Base-by-base conservation (phyloP, 768 basidiomycete genomes). In the Auricularia sp. region DNA sequence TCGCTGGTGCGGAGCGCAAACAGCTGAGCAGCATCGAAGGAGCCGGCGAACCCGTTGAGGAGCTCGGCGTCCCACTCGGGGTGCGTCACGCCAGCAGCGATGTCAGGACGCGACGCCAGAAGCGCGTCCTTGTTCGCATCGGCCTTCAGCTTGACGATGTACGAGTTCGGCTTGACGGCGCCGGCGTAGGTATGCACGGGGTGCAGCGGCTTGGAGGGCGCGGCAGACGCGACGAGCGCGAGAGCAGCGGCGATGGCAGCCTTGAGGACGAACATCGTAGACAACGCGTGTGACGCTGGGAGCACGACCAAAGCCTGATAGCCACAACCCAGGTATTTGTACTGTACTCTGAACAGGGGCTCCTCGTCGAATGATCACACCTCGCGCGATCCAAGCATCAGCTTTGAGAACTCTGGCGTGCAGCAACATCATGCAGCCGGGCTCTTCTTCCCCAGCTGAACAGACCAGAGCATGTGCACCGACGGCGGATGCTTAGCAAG, bases 1-100 rank as follows among this genome's bases (percentile, higher is more conserved):
- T 65, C 67, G 39, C 65, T 71, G 1, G 72, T 68, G 29, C 71
- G 70, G 33, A 76, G 68, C 6, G 66, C 29, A 29, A 71, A 69
- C 43, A 76, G 66, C 7, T 71, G 65, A 21, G 66, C 69, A 0
- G 66, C 67, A 42, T 35, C 29, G 54, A 72, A 67, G 7, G 11
- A 6, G 29, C 72, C 71, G 64, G 71, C 71, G 47, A 73, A 74
- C 33, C 71, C 71, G 54, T 72, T 71, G 18, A 72, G 36, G 64
- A 67, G 35, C 36, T 64, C 64, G 66, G 65, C 66, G 47, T 69
- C 66, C 59, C 67, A 71, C 23, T 71, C 68, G 0, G 18, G 5
- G 64, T 71, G 67, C 10, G 70, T 72, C 47, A 68, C 61, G 16
- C 62, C 58, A 11, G 62, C 33, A 60, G 62, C 53, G 18, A 61